A percentile compares a stretch with the other conserved stretches of the same genome.
Conservation (phyloP, 2,329 filamentous ascomycete genomes). For the Aspergillus brasiliensis region DNA sequence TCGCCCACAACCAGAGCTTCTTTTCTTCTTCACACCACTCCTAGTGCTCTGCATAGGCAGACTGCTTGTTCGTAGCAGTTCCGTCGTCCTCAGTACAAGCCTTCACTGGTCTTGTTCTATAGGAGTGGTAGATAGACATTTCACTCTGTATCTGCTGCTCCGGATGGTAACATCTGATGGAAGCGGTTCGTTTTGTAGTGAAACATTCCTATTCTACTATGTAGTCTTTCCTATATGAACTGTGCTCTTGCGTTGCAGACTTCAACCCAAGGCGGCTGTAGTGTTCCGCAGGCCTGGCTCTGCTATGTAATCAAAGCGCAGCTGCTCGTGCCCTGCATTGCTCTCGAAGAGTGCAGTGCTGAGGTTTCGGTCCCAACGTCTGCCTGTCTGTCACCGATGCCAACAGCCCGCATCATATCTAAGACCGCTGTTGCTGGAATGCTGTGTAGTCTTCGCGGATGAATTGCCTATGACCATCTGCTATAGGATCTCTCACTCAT, state of each 20-base stretch:
- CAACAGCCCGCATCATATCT: background rate
- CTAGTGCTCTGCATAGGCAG: slow-evolving; percentile 44
- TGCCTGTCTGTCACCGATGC: background rate
- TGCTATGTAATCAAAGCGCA: background rate
- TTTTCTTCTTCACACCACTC: slow-evolving; percentile 40
- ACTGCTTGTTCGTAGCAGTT: slow-evolving; percentile 36
- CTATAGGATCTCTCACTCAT: slow-evolving; percentile 33
- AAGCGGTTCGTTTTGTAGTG: slow-evolving; percentile 77
- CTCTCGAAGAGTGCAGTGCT: background rate
- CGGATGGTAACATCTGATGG: slow-evolving; percentile 72
- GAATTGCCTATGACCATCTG: background rate
- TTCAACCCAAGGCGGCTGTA: background rate
- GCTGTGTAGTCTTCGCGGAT: background rate
- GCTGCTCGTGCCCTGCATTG: background rate
- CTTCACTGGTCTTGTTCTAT: slow-evolving; percentile 45
- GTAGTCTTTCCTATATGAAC: background rate
- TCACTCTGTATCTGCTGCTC: slow-evolving; percentile 86
- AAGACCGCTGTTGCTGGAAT: background rate
- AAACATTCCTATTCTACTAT: slow-evolving; percentile 56
- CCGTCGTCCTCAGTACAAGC: slow-evolving; percentile 31
- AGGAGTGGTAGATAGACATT: slow-evolving; percentile 65
- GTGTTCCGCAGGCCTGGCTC: background rate
- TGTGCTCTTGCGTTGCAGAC: background rate
- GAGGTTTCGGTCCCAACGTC: background rate
- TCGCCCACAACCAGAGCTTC: slow-evolving; percentile 14